Conservation (phyloP, 768 basidiomycete genomes). For the Tylopilus sp. region DNA sequence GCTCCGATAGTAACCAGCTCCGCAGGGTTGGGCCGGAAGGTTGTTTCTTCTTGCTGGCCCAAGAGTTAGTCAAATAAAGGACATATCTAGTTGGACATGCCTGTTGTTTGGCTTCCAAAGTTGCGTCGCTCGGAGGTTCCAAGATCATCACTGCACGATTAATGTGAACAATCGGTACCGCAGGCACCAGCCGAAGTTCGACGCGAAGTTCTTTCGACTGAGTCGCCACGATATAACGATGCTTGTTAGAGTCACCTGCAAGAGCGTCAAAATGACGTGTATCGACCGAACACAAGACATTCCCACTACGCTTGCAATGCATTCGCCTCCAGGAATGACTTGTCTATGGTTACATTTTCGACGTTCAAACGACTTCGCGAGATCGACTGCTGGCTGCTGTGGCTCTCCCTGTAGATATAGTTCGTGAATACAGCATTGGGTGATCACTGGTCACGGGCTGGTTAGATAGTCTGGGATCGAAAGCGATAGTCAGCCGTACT, state of each 20-base stretch:
- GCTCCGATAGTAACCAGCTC: slow-evolving; percentile 46
- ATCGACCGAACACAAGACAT: not conserved
- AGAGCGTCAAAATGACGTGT: slow-evolving; percentile 3
- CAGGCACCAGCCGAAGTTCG: slow-evolving; percentile 70
- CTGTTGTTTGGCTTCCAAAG: slow-evolving; percentile 61
- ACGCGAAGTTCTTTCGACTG: slow-evolving; percentile 73
- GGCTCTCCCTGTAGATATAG: slow-evolving; percentile 80
- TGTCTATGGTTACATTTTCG: slow-evolving; percentile 94
- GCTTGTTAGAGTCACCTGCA: slow-evolving; percentile 79
- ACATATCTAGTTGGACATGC: slow-evolving; percentile 34
- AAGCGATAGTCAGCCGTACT: slow-evolving; percentile 53
- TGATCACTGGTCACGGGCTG: slow-evolving; percentile 81
- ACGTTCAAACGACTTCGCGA: slow-evolving; percentile 92
- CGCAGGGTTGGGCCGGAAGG: slow-evolving; percentile 47
- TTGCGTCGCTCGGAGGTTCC: slow-evolving; percentile 83
- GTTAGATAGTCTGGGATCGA: slow-evolving; percentile 28
- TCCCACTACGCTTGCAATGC: slow-evolving; percentile 81
- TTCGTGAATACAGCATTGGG: slow-evolving; percentile 94
- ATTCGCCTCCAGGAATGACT: slow-evolving; percentile 81
- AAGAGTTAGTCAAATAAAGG: not conserved
- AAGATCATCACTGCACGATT: slow-evolving; percentile 92
- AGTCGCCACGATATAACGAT: slow-evolving; percentile 87
- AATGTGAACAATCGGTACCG: slow-evolving; percentile 85
- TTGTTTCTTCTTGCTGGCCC: slow-evolving; percentile 59
- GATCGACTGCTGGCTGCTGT: slow-evolving; percentile 74